phyloP scores from a whole-genome alignment of 129 eudicot species.

The Tagetes erecta region DNA sequence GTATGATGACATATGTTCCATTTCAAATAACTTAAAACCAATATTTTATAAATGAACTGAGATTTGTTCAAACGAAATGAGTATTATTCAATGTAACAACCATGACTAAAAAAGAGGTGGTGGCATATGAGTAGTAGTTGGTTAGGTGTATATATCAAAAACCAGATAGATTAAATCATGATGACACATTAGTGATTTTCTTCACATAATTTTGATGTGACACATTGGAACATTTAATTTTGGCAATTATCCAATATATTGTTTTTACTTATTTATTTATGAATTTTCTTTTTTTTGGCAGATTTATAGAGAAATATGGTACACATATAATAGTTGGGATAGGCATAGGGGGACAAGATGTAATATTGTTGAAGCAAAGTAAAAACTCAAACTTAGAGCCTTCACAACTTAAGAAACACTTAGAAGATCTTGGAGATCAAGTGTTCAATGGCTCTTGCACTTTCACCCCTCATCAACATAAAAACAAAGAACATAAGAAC shows the following conservation, averaged over 20 bases:
- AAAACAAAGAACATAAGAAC: constrained; percentile 52
- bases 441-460: constrained; percentile 73
- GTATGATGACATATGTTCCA: no score
- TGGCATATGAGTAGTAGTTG: constrained; percentile 15
- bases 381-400: constrained; percentile 75
- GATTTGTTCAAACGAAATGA: not conserved
- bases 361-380: constrained; percentile 71
- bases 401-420: constrained; percentile 64
- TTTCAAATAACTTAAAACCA: not conserved
- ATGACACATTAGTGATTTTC: constrained; percentile 26
- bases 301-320: constrained; percentile 91
- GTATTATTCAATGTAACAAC: not conserved
- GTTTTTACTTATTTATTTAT: not conserved
- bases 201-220: constrained; percentile 24
- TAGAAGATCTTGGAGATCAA: constrained; percentile 83
- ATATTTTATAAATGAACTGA: not conserved
- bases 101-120: constrained; percentile 8
- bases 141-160: constrained; percentile 26
- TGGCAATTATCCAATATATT: not conserved
- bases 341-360: constrained; percentile 88
- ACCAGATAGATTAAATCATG: constrained; percentile 4
- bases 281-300: constrained; percentile 11
- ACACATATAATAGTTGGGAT: constrained; percentile 89
- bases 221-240: constrained; percentile 7
- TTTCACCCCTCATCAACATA: constrained; percentile 57